Percentiles rank a stretch among this genome's conserved stretches.
Evolutionary conservation across 805 yeast genomes (phyloP).

Genomic region (Saccharomycopsis microspora): DNA sequence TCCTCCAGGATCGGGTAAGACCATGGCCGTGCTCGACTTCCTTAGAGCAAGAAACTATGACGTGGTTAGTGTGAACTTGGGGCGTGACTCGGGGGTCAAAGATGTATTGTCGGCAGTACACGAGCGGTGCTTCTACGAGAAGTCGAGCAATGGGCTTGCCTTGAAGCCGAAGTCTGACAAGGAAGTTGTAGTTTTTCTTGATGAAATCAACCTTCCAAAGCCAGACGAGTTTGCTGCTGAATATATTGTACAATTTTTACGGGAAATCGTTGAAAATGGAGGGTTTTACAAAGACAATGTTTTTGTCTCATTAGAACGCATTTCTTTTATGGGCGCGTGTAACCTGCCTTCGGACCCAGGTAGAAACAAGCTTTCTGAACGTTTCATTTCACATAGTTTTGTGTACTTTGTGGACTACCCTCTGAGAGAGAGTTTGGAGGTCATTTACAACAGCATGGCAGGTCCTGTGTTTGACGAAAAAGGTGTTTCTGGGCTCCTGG

Average conservation of each 20-base stretch:
- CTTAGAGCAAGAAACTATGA: conserved; percentile 46
- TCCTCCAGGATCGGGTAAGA: conserved; percentile 96
- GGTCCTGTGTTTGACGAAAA: conserved; percentile 3
- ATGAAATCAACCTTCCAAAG: conserved; percentile 79
- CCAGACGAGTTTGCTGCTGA: conserved; percentile 67
- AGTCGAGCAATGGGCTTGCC: conserved; percentile 37
- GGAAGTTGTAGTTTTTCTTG: conserved; percentile 79
- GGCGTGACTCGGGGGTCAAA: conserved; percentile 22
- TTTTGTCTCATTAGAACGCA: conserved; percentile 55
- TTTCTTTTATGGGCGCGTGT: conserved; percentile 92
- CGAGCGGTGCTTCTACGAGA: conserved; percentile 55
- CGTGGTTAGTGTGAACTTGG: conserved; percentile 64
- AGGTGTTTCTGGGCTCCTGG: conserved; percentile 18
- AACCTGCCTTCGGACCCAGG: conserved; percentile 83
- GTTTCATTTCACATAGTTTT: conserved; percentile 59
- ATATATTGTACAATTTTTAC: conserved; percentile 52
- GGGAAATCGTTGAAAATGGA: conserved; percentile 59
- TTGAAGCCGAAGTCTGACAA: conserved; percentile 55
- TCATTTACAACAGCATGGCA: conserved; percentile 55
- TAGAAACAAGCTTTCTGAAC: conserved; percentile 39
- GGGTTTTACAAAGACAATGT: conserved; percentile 69
- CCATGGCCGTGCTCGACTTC: conserved; percentile 75
- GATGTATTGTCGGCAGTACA: conserved; percentile 49
- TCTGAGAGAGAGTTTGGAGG: conserved; percentile 42
- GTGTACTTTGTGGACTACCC: conserved; percentile 77